Evolutionary conservation across 495 filamentous ascomycete genomes (phyloP).

Genomic region (Xylaria telfairii): DNA sequence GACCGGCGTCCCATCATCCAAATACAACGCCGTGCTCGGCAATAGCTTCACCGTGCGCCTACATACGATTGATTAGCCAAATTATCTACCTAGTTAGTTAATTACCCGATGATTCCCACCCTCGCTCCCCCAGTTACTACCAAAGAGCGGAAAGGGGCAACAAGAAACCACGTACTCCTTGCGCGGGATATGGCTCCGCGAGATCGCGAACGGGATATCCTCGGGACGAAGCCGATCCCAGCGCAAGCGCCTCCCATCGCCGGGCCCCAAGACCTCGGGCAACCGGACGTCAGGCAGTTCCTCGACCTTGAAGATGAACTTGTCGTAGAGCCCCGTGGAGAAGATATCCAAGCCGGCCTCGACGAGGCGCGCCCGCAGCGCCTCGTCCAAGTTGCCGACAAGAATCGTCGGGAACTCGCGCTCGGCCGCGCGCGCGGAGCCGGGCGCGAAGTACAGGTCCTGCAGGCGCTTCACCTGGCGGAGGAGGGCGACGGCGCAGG

Average conservation of each 20-base stretch:
- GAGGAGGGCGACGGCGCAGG: slow-evolving; percentile 25
- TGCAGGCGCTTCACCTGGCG: slow-evolving; percentile 30
- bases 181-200: slow-evolving; percentile 42
- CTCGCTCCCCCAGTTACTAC: background rate
- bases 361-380: slow-evolving; percentile 31
- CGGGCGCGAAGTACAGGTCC: slow-evolving; percentile 27
- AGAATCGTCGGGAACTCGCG: slow-evolving; percentile 28
- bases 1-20: slow-evolving; percentile 43
- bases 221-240: slow-evolving; percentile 42
- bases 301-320: slow-evolving; percentile 50
- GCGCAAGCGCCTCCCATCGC: slow-evolving; percentile 40
- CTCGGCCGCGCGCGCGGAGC: background rate
- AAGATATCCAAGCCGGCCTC: slow-evolving; percentile 32
- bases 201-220: slow-evolving; percentile 45
- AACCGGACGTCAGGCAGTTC: slow-evolving; percentile 31
- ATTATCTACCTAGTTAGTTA: background rate
- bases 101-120: background rate
- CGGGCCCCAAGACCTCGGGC: slow-evolving; percentile 19
- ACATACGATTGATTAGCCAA: background rate
- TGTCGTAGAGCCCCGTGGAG: slow-evolving; percentile 41
- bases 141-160: background rate
- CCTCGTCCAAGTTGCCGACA: slow-evolving; percentile 44
- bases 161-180: slow-evolving; percentile 41
- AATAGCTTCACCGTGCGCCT: slow-evolving; percentile 46
- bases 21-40: slow-evolving; percentile 43